Percentiles rank a stretch among this genome's conserved stretches.
Evolutionary conservation across 805 yeast species (phyloP).

Genomic region (Saccharomycopsis sp.): DNA sequence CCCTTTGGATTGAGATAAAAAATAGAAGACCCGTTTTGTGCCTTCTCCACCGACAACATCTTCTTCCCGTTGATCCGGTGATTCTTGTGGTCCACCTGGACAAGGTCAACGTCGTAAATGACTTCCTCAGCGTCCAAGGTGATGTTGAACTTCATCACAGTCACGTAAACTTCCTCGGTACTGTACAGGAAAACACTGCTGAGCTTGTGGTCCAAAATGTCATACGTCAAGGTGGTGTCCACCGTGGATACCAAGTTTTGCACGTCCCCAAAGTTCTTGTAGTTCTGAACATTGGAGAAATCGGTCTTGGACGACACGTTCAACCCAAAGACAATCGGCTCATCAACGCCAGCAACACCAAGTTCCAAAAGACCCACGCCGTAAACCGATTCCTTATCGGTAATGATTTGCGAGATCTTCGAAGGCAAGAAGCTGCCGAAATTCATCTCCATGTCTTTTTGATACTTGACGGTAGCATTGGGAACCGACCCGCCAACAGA

Average conservation of each 20-base stretch:
- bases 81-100: constrained; percentile 22
- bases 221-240: background rate
- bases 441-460: constrained; percentile 8
- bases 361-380: background rate
- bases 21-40: constrained; percentile 36
- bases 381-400: constrained; percentile 5
- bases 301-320: constrained; percentile 1
- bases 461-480: background rate
- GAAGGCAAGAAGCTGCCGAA: constrained; percentile 12
- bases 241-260: constrained; percentile 25
- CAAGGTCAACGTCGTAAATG: constrained; percentile 24
- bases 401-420: constrained; percentile 10
- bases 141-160: background rate
- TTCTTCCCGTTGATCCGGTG: constrained; percentile 22
- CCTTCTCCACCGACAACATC: constrained; percentile 23
- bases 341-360: background rate
- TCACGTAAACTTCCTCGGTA: background rate
- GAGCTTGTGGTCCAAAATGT: background rate
- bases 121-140: background rate
- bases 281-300: constrained; percentile 30
- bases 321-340: constrained; percentile 4
- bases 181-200: background rate
- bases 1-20: constrained; percentile 31
- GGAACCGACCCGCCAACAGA: constrained; percentile 5
- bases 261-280: constrained; percentile 29